These are phyloP conservation scores for Trichoderma asperellum DNA, from an alignment of 2,329 filamentous ascomycete species.

Conservation along the genomic window DNA sequence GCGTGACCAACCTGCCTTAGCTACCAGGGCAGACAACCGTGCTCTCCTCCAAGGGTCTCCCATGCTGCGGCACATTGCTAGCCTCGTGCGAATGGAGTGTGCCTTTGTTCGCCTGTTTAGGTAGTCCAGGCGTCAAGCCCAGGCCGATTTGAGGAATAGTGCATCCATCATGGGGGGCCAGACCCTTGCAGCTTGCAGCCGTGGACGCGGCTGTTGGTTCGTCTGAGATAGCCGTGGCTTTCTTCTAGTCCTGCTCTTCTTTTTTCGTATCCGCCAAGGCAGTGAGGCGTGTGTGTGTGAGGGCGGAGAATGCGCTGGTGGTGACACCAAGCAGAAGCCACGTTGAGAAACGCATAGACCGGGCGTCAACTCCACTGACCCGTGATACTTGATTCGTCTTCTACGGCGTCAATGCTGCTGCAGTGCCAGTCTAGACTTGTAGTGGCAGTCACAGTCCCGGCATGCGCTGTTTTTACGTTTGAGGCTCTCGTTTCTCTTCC, in stretches of 20 bases:
- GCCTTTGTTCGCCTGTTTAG: slow-evolving; percentile 28
- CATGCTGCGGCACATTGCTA: slow-evolving; percentile 17
- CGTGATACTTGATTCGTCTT: slow-evolving; percentile 3
- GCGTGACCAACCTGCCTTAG: background rate
- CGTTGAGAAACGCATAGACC: slow-evolving; percentile 26
- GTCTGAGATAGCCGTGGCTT: slow-evolving; percentile 3
- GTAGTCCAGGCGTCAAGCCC: slow-evolving; percentile 15
- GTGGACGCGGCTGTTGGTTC: slow-evolving; percentile 27
- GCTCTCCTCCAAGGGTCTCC: background rate
- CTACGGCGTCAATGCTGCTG: slow-evolving; percentile 15
- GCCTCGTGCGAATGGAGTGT: slow-evolving; percentile 16
- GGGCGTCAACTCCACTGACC: slow-evolving; percentile 15
- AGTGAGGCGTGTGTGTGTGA: background rate
- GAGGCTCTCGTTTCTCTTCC: background rate
- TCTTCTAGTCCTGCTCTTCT: background rate
- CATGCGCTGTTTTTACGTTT: background rate
- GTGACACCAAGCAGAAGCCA: slow-evolving; percentile 22
- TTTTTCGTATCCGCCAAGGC: background rate
- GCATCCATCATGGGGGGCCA: background rate
- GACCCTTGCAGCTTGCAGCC: slow-evolving; percentile 15
- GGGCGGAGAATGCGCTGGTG: background rate
- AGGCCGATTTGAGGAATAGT: slow-evolving; percentile 19
- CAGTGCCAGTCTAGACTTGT: slow-evolving; percentile 14
- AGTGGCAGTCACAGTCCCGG: background rate
- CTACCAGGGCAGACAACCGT: background rate